Conservation (phyloP, 1,284 basidiomycete species). For the Pulveroboletus sp. region DNA sequence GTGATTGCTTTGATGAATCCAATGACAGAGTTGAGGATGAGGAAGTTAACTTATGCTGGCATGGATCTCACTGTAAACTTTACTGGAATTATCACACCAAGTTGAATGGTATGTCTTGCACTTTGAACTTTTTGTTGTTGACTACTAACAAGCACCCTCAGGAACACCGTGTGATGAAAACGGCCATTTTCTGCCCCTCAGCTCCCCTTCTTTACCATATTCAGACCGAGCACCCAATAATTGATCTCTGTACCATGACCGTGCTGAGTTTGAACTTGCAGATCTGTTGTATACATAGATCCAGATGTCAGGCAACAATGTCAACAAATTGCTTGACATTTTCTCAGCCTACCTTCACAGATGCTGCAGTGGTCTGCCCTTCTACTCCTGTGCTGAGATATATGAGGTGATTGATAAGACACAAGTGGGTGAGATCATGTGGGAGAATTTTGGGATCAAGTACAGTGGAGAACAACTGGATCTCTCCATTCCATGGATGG, state of each 20-base stretch:
- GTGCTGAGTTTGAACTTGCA: background rate
- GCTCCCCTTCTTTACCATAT: background rate
- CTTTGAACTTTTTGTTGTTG: no score
- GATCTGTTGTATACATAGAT: background rate
- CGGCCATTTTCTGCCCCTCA: background rate
- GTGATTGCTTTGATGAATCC: no score
- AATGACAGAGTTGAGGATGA: no score
- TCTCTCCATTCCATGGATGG: background rate
- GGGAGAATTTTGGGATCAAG: background rate
- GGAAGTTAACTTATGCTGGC: no score
- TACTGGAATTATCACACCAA: background rate
- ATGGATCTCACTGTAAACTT: background rate
- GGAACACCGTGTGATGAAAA: background rate
- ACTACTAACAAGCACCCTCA: no score
- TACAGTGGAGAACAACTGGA: background rate
- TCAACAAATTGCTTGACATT: background rate
- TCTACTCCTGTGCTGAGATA: background rate
- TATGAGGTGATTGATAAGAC: background rate
- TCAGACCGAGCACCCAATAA: background rate
- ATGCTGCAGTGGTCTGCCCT: background rate
- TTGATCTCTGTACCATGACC: background rate
- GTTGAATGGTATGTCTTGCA: background rate
- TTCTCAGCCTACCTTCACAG: background rate
- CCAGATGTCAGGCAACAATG: background rate
- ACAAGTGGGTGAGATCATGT: background rate